Evolutionary conservation across 1,139 yeast species (phyloP).

Genomic region (Candida frijolesensis): DNA sequence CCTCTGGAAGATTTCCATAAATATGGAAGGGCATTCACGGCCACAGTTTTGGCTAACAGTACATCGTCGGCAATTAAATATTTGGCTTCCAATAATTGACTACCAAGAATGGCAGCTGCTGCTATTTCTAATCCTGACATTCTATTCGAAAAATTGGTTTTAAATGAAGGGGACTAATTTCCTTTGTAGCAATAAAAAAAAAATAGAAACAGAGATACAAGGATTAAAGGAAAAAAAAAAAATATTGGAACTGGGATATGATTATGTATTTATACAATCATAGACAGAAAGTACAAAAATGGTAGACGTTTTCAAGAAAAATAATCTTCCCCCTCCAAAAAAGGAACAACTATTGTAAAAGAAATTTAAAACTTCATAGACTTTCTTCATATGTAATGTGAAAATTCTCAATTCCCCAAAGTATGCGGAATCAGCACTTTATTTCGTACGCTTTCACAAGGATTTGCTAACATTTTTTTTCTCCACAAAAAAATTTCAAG

Average conservation of each 20-base stretch:
- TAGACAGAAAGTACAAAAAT: neutral
- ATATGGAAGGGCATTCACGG: slow-evolving; percentile 45
- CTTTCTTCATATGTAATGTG: slow-evolving; percentile 2
- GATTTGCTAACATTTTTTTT: neutral
- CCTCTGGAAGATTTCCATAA: slow-evolving; percentile 45
- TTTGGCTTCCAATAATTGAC: slow-evolving; percentile 52
- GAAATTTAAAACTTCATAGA: neutral
- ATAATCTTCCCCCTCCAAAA: neutral
- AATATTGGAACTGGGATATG: neutral
- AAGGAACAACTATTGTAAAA: neutral
- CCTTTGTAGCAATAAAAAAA: neutral
- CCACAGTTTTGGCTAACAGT: slow-evolving; percentile 45
- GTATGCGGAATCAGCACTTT: neutral
- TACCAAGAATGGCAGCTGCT: slow-evolving; percentile 47
- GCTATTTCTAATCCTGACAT: slow-evolving; percentile 45
- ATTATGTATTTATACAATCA: neutral
- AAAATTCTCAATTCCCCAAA: neutral
- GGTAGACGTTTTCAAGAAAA: neutral
- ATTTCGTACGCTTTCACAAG: neutral
- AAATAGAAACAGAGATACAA: neutral
- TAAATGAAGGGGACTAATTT: no score
- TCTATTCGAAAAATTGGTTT: neutral
- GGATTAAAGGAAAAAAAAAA: neutral
- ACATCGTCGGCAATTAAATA: slow-evolving; percentile 58
- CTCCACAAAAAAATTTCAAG: slow-evolving; percentile 1